Evolutionary conservation across 2,329 filamentous ascomycete genomes (phyloP).

Genomic region (Zasmidium cellare): DNA sequence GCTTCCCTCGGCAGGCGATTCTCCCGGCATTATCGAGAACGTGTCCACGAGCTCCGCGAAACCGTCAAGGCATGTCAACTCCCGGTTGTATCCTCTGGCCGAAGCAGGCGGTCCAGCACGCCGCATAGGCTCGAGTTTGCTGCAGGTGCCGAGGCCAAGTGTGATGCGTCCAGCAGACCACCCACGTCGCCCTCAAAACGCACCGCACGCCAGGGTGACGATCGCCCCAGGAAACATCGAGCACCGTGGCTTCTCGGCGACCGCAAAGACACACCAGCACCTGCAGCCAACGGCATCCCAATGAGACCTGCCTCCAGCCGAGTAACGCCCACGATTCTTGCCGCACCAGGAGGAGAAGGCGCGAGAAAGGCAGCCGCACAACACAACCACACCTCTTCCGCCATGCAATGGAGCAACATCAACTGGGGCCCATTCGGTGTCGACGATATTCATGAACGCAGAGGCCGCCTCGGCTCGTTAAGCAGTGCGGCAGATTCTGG

Average conservation of each 20-base stretch:
- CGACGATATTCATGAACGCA: conserved; percentile 24
- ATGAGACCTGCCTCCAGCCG: conserved; percentile 18
- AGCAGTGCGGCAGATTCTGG: conserved; percentile 39
- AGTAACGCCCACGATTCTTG: conserved; percentile 14
- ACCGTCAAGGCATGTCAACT: conserved; percentile 16
- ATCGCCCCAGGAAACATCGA: conserved; percentile 30
- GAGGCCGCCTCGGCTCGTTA: conserved; percentile 30
- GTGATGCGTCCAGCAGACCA: conserved; percentile 7
- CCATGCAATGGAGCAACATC: conserved; percentile 1
- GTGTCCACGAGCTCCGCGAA: conserved; percentile 18
- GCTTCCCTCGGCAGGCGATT: conserved; percentile 15
- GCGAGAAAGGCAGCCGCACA: conserved; percentile 33
- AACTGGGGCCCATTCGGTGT: conserved; percentile 8
- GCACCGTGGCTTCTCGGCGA: conserved; percentile 20
- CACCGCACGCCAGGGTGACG: conserved; percentile 26
- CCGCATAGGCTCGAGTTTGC: conserved; percentile 19
- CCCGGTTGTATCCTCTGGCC: conserved; percentile 14
- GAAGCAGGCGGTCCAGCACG: conserved; percentile 28
- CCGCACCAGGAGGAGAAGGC: conserved; percentile 30
- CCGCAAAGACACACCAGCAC: conserved; percentile 36
- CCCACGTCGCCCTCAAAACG: conserved; percentile 34
- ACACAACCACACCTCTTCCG: conserved; percentile 17
- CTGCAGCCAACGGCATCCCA: conserved; percentile 21
- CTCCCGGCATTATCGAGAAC: conserved; percentile 18
- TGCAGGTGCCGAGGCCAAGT: conserved; percentile 3